Conservation (phyloP, 2,329 filamentous ascomycete species). For the Exserohilum turcica region DNA sequence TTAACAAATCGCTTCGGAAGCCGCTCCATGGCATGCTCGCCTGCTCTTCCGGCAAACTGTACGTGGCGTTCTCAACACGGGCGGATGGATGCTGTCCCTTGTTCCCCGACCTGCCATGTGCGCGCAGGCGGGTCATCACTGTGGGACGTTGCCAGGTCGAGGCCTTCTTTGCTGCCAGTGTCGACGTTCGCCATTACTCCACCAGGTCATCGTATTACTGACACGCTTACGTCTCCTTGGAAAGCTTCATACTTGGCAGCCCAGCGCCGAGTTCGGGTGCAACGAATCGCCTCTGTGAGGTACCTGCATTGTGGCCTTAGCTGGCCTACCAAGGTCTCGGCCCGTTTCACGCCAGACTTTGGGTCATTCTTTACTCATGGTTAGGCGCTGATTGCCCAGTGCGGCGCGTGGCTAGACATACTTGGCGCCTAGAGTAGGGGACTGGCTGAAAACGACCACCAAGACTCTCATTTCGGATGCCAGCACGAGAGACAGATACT, state of each 20-base stretch:
- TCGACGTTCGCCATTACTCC: background rate
- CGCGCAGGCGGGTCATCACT: constrained; percentile 1
- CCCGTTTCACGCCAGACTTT: constrained; percentile 1
- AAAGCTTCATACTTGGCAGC: background rate
- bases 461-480: background rate
- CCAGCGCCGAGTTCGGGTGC: background rate
- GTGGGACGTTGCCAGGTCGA: constrained; percentile 3
- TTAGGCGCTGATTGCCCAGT: background rate
- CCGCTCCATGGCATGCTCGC: constrained; percentile 11
- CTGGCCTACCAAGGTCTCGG: background rate
- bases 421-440: background rate
- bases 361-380: background rate
- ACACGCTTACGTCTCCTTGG: background rate
- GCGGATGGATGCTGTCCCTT: constrained; percentile 8
- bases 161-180: background rate
- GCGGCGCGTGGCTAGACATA: background rate
- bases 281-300: background rate
- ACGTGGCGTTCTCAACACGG: constrained; percentile 16
- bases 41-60: constrained; percentile 1
- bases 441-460: background rate
- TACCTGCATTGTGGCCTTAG: background rate
- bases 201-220: background rate
- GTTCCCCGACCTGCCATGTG: background rate
- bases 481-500: background rate
- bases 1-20: background rate